Percentiles rank a stretch among this genome's conserved stretches.
Evolutionary conservation across 1,284 basidiomycete genomes (phyloP).

Genomic region (Heterobasidion irregulare): DNA sequence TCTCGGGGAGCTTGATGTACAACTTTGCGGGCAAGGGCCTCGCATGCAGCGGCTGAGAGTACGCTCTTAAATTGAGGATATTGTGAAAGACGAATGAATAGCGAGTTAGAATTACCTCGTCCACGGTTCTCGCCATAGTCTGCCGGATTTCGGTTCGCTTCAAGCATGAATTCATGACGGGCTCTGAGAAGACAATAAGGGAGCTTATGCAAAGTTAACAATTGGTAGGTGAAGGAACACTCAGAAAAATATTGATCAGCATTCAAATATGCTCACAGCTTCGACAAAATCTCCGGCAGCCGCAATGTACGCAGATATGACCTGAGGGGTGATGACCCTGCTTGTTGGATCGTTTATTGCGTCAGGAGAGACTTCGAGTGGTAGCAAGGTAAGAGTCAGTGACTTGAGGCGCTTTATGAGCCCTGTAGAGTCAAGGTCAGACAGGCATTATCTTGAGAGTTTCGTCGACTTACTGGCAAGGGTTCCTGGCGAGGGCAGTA

Average conservation of each 20-base stretch:
- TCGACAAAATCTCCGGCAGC: conserved; percentile 76
- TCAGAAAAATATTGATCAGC: no score
- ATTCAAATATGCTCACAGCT: conserved; percentile 42
- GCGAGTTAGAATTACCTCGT: conserved; percentile 42
- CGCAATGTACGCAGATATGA: conserved; percentile 53
- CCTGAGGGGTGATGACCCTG: conserved; percentile 63
- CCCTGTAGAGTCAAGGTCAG: conserved; percentile 32
- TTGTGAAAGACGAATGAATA: neutral
- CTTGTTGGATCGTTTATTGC: conserved; percentile 59
- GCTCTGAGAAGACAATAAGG: conserved; percentile 80
- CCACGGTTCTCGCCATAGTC: conserved; percentile 83
- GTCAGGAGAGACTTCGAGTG: conserved; percentile 66
- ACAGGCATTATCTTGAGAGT: neutral
- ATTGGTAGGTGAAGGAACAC: neutral
- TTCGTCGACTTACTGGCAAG: conserved; percentile 48
- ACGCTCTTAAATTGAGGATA: neutral
- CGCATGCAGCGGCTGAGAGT: conserved; percentile 67
- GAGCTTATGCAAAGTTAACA: conserved; percentile 33
- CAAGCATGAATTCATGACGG: conserved; percentile 68
- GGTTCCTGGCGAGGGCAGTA: conserved; percentile 59
- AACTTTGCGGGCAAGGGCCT: conserved; percentile 80
- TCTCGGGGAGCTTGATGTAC: conserved; percentile 63
- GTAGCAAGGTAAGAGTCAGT: conserved; percentile 71
- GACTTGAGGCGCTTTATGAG: conserved; percentile 76
- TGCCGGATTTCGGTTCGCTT: conserved; percentile 65